Conservation (phyloP, 2,329 filamentous ascomycete genomes). For the Leptographium wingfieldii region DNA sequence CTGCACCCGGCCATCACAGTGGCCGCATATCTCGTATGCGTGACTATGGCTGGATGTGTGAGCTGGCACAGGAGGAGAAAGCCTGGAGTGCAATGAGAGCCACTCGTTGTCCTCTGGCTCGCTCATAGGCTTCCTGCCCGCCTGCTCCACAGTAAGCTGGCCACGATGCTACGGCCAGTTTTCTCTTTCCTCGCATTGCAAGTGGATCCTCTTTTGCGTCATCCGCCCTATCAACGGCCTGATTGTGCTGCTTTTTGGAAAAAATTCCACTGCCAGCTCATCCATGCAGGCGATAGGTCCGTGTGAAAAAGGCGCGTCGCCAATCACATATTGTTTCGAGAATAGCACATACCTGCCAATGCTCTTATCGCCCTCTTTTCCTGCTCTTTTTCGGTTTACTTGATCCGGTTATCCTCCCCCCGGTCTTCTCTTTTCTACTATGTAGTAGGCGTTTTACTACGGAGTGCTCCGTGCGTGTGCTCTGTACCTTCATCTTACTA, state of each 20-base stretch:
- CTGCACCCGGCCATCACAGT: constrained; percentile 27
- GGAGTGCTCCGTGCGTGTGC: too few relatives aligned
- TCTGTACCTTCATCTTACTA: too few relatives aligned
- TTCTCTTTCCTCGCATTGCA: not conserved
- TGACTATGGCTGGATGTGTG: not conserved
- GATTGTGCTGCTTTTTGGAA: not conserved
- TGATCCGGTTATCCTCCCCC: not conserved
- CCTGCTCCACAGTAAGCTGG: not conserved
- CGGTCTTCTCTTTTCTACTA: too few relatives aligned
- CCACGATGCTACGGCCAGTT: not conserved
- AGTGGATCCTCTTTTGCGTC: not conserved
- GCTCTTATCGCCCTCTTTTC: not conserved
- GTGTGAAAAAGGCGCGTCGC: not conserved
- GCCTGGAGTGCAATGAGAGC: not conserved
- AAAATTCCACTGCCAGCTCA: constrained; percentile 24
- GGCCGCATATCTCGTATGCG: constrained; percentile 19
- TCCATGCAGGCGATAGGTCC: constrained; percentile 21
- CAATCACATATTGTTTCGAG: not conserved
- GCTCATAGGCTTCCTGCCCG: not conserved
- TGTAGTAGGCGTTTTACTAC: too few relatives aligned
- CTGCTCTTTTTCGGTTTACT: not conserved
- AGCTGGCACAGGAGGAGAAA: not conserved
- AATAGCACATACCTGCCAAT: not conserved
- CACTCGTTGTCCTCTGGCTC: not conserved
- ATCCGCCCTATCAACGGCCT: not conserved